Evolutionary conservation across 2,329 filamentous ascomycete species (phyloP).

Genomic region (Botrytis sinoallii): DNA sequence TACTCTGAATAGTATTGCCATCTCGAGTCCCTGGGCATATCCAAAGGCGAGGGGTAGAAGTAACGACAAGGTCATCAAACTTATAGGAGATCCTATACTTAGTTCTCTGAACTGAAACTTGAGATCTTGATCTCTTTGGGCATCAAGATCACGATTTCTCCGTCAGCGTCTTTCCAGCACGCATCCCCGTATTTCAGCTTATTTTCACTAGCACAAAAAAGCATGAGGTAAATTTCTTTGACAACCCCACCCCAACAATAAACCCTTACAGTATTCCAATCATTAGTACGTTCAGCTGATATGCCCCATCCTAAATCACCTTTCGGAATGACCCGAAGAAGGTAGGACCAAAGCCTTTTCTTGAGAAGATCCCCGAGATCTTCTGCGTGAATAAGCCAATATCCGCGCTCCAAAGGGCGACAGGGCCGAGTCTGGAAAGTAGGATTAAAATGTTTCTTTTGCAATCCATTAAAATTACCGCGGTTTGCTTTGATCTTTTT

Average conservation of each 20-base stretch:
- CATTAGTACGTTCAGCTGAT: conserved; percentile 49
- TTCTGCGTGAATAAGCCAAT: conserved; percentile 66
- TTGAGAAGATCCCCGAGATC: conserved; percentile 51
- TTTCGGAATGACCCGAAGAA: conserved; percentile 56
- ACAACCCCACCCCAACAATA: conserved; percentile 78
- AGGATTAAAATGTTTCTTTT: conserved; percentile 41
- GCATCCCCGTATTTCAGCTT: conserved; percentile 55
- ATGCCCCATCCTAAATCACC: conserved; percentile 67
- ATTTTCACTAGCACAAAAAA: conserved; percentile 69
- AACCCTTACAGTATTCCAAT: conserved; percentile 52
- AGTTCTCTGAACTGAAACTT: not conserved
- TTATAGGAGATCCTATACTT: not conserved
- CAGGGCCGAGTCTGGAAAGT: conserved; percentile 47
- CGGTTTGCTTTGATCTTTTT: conserved; percentile 47
- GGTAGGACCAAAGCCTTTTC: conserved; percentile 57
- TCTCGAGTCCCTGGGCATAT: not conserved
- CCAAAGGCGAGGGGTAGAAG: not conserved
- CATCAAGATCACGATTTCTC: conserved; percentile 38
- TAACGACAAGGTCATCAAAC: not conserved
- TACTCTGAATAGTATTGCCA: not conserved
- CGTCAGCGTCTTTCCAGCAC: conserved; percentile 65
- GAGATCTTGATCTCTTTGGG: not conserved
- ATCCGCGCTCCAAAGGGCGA: conserved; percentile 66
- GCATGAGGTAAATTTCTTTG: conserved; percentile 68
- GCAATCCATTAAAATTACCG: conserved; percentile 45